Evolutionary conservation across 2,329 filamentous ascomycete genomes (phyloP).

Genomic region (Ophiognomonia clavigignenti-juglandacearum): DNA sequence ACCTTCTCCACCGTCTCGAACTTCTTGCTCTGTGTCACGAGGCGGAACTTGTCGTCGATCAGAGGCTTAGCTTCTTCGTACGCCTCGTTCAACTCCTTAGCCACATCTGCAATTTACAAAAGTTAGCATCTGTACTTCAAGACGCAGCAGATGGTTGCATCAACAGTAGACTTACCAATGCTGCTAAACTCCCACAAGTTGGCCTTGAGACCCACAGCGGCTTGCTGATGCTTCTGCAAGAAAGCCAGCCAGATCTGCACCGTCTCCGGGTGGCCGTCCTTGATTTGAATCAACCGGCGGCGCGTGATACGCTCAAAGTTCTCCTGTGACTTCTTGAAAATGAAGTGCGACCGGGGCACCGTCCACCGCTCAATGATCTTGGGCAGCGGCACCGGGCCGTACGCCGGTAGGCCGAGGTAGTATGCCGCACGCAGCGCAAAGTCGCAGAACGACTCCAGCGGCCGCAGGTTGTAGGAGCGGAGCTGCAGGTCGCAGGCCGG

Average conservation of each 20-base stretch:
- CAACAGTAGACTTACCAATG: slow-evolving; percentile 52
- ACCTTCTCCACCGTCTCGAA: slow-evolving; percentile 49
- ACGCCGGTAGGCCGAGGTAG: slow-evolving; percentile 82
- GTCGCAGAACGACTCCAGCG: slow-evolving; percentile 90
- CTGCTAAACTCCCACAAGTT: slow-evolving; percentile 88
- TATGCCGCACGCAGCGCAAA: slow-evolving; percentile 94
- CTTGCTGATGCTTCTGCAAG: slow-evolving; percentile 84
- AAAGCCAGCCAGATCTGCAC: slow-evolving; percentile 93
- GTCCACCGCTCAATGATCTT: slow-evolving; percentile 91
- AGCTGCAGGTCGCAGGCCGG: slow-evolving; percentile 88
- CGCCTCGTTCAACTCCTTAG: slow-evolving; percentile 46
- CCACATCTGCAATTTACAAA: slow-evolving; percentile 36
- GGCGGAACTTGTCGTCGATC: slow-evolving; percentile 9
- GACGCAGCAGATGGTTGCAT: slow-evolving; percentile 7
- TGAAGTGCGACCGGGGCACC: slow-evolving; percentile 81
- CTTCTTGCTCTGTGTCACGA: slow-evolving; percentile 28
- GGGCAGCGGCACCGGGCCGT: slow-evolving; percentile 80
- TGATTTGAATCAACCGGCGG: slow-evolving; percentile 83
- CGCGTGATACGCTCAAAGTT: slow-evolving; percentile 93
- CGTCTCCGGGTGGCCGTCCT: slow-evolving; percentile 82
- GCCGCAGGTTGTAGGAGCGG: slow-evolving; percentile 83
- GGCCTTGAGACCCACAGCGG: slow-evolving; percentile 98
- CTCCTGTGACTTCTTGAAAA: slow-evolving; percentile 96
- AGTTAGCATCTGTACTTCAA: slow-evolving; percentile 13
- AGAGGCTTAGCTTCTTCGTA: slow-evolving; percentile 33